These are phyloP conservation scores for Hebeloma cylindrosporum DNA, from an alignment of 768 basidiomycete genomes.

Conservation along the genomic window DNA sequence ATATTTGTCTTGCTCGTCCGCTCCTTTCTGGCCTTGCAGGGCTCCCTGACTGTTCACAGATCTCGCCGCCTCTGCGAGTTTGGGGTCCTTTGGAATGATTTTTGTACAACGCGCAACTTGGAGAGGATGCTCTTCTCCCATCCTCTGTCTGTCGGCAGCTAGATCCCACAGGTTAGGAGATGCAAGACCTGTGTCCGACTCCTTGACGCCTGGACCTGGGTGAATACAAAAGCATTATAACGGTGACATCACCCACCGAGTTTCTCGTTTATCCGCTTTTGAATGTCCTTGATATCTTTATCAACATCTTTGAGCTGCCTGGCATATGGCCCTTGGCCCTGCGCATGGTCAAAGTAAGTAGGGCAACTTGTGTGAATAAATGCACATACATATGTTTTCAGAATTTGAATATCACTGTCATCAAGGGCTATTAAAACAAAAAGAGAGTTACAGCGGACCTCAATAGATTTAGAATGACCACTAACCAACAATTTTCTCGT, in stretches of 20 bases:
- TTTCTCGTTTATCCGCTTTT: slow-evolving; percentile 97
- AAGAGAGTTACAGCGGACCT: slow-evolving; percentile 7
- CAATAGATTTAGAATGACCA: slow-evolving; percentile 12
- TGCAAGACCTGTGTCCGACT: slow-evolving; percentile 96
- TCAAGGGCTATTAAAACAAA: slow-evolving; percentile 68
- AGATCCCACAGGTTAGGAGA: slow-evolving; percentile 98
- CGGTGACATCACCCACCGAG: slow-evolving; percentile 58
- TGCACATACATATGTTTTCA: slow-evolving; percentile 88
- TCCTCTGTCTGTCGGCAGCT: slow-evolving; percentile 86
- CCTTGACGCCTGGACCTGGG: slow-evolving; percentile 74
- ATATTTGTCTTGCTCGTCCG: slow-evolving; percentile 99
- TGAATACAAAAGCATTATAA: slow-evolving; percentile 6
- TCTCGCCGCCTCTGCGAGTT: slow-evolving; percentile 73
- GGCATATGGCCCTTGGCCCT: slow-evolving; percentile 99
- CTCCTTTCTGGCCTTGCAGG: slow-evolving; percentile 87
- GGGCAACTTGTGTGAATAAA: not conserved
- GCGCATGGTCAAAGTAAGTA: slow-evolving; percentile 13
- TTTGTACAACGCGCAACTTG: slow-evolving; percentile 99
- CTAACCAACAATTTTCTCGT: slow-evolving; percentile 90
- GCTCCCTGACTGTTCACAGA: slow-evolving; percentile 78
- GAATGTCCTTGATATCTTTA: slow-evolving; percentile 90
- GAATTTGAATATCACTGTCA: slow-evolving; percentile 97
- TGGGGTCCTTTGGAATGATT: slow-evolving; percentile 84
- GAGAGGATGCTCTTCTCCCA: slow-evolving; percentile 89
- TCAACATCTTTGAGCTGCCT: slow-evolving; percentile 85